These are phyloP conservation scores for Pseudofabraea citricarpa DNA, from an alignment of 2,329 filamentous ascomycete genomes.

Conservation along the genomic window DNA sequence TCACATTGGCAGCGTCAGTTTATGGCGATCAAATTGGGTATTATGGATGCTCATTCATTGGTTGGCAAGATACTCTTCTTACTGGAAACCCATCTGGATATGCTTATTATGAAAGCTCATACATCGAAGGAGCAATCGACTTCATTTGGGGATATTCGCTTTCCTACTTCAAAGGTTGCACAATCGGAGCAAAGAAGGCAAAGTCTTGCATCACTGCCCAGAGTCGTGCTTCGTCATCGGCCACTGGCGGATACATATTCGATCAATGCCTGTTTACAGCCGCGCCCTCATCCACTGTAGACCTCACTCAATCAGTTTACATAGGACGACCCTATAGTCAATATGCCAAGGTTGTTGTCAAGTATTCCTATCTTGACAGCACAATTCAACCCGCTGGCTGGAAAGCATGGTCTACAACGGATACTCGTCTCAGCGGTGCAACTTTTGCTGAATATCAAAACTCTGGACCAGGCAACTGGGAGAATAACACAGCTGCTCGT, in stretches of 20 bases:
- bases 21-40: conserved; percentile 42
- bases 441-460: conserved; percentile 15
- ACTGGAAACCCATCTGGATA: conserved; percentile 36
- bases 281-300: conserved; percentile 8
- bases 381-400: conserved; percentile 47
- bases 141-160: conserved; percentile 50
- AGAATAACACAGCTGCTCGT: conserved; percentile 29
- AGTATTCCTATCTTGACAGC: conserved; percentile 38
- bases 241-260: conserved; percentile 44
- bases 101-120: conserved; percentile 47
- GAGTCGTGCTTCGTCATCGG: conserved; percentile 32
- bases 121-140: conserved; percentile 50
- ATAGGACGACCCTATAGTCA: conserved; percentile 46
- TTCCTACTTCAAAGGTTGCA: conserved; percentile 45
- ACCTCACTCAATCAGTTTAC: conserved; percentile 22
- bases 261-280: conserved; percentile 33
- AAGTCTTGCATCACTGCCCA: conserved; percentile 40
- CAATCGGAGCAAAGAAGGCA: conserved; percentile 12
- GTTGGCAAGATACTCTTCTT: conserved; percentile 48
- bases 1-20: conserved; percentile 47
- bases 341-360: conserved; percentile 43
- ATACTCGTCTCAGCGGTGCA: conserved; percentile 8
- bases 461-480: conserved; percentile 11
- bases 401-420: conserved; percentile 36
- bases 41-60: conserved; percentile 46